A percentile compares a stretch with the other conserved stretches of the same genome.
Evolutionary conservation across 345 rosid genomes (phyloP).

Genomic region (Draba incana): DNA sequence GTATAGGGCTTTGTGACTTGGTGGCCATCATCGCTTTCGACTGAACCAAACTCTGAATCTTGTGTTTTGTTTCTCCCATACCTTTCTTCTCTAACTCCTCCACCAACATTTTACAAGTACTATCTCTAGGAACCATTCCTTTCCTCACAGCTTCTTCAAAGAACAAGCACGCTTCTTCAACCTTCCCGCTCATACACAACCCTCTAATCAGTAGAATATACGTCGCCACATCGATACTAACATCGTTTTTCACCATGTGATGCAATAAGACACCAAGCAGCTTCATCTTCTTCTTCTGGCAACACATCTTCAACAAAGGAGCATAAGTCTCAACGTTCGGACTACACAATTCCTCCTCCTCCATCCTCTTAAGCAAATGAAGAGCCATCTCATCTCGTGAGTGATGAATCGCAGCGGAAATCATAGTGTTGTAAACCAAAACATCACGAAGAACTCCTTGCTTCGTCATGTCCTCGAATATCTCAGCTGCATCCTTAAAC

Average conservation of each 20-base stretch:
- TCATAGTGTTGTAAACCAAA: conserved; percentile 61
- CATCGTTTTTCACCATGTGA: conserved; percentile 72
- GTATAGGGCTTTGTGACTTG: neutral
- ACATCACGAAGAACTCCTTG: conserved; percentile 63
- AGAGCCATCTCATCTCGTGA: conserved; percentile 64
- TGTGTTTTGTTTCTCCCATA: conserved; percentile 54
- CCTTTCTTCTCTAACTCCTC: conserved; percentile 57
- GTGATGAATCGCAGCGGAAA: conserved; percentile 56
- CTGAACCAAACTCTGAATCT: conserved; percentile 52
- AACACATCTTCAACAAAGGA: conserved; percentile 72
- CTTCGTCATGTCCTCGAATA: conserved; percentile 73
- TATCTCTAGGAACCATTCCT: conserved; percentile 65
- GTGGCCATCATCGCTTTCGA: conserved; percentile 1
- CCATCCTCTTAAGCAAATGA: conserved; percentile 68
- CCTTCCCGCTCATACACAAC: conserved; percentile 59
- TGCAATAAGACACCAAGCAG: conserved; percentile 56
- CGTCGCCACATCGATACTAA: conserved; percentile 63
- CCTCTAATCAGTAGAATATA: conserved; percentile 61
- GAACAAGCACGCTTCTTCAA: conserved; percentile 66
- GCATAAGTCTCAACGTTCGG: conserved; percentile 63
- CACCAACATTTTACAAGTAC: conserved; percentile 52
- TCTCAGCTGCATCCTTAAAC: conserved; percentile 63
- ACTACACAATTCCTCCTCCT: conserved; percentile 55
- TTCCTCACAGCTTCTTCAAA: conserved; percentile 66
- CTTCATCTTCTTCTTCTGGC: conserved; percentile 70